Evolutionary conservation across 2,329 filamentous ascomycete species (phyloP).

Genomic region (Fusarium caatingaense): DNA sequence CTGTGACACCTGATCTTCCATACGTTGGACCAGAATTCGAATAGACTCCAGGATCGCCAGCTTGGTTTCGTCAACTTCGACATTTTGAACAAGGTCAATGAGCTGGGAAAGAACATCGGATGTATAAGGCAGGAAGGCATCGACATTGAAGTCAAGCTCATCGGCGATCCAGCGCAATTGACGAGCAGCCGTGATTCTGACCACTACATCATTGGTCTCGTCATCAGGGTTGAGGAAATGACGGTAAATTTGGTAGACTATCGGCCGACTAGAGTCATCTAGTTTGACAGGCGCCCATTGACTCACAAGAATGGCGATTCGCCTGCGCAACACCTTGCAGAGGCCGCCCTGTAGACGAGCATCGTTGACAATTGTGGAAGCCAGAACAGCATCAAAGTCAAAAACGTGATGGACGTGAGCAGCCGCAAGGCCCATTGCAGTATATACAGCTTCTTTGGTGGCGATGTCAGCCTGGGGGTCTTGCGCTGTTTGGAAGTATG

Average conservation of each 20-base stretch:
- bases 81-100: slow-evolving; percentile 81
- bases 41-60: slow-evolving; percentile 90
- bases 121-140: slow-evolving; percentile 81
- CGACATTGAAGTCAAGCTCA: slow-evolving; percentile 82
- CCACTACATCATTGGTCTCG: slow-evolving; percentile 86
- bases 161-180: slow-evolving; percentile 85
- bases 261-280: slow-evolving; percentile 71
- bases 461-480: slow-evolving; percentile 75
- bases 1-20: slow-evolving; percentile 77
- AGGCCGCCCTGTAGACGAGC: slow-evolving; percentile 71
- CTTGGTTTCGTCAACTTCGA: slow-evolving; percentile 88
- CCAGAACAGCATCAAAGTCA: slow-evolving; percentile 85
- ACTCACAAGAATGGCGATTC: slow-evolving; percentile 88
- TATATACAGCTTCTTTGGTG: slow-evolving; percentile 94
- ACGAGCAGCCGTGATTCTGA: slow-evolving; percentile 88
- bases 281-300: slow-evolving; percentile 89
- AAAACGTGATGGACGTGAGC: slow-evolving; percentile 77
- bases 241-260: slow-evolving; percentile 89
- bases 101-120: slow-evolving; percentile 77
- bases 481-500: slow-evolving; percentile 84
- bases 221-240: slow-evolving; percentile 85
- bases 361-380: slow-evolving; percentile 80
- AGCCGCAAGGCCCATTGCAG: slow-evolving; percentile 87
- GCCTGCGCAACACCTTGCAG: slow-evolving; percentile 85
- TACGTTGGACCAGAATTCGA: slow-evolving; percentile 79